phyloP scores from a whole-genome alignment of 2,329 filamentous ascomycete genomes.

The Colletotrichum tamarilloi region DNA sequence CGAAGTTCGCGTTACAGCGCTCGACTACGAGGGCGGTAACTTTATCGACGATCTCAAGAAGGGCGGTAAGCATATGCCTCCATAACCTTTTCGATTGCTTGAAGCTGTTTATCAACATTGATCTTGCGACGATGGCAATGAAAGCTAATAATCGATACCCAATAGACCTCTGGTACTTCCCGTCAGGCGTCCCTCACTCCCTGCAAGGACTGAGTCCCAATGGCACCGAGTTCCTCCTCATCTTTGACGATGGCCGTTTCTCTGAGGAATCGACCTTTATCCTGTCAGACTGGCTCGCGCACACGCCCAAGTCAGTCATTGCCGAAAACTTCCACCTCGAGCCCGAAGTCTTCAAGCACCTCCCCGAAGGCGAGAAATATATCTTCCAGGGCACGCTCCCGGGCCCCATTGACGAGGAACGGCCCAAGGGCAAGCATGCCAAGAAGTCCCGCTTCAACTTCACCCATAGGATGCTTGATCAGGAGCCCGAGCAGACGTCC shows the following conservation, averaged over 20 bases:
- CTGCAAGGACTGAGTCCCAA: constrained; percentile 57
- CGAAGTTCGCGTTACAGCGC: constrained; percentile 75
- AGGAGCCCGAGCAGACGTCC: constrained; percentile 72
- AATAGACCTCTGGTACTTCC: constrained; percentile 83
- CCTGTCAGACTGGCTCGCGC: constrained; percentile 78
- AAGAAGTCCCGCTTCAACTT: constrained; percentile 77
- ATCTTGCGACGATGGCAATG: not conserved
- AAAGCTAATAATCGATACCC: not conserved
- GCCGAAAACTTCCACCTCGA: constrained; percentile 81
- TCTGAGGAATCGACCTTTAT: constrained; percentile 77
- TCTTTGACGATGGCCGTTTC: constrained; percentile 62
- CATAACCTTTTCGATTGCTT: too few relatives aligned
- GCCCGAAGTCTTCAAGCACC: constrained; percentile 75
- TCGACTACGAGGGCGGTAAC: constrained; percentile 80
- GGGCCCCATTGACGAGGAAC: constrained; percentile 72
- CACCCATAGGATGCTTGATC: constrained; percentile 77
- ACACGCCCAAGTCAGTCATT: constrained; percentile 78
- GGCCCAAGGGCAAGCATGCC: constrained; percentile 68
- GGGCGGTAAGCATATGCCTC: constrained; percentile 50
- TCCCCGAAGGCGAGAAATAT: constrained; percentile 77
- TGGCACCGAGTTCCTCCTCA: constrained; percentile 50
- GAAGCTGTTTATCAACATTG: not conserved
- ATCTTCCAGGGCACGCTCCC: constrained; percentile 79
- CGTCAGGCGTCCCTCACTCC: constrained; percentile 80
- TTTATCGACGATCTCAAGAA: constrained; percentile 82